Conservation (phyloP, 129 eudicot genomes). For the Arctium lappa region DNA sequence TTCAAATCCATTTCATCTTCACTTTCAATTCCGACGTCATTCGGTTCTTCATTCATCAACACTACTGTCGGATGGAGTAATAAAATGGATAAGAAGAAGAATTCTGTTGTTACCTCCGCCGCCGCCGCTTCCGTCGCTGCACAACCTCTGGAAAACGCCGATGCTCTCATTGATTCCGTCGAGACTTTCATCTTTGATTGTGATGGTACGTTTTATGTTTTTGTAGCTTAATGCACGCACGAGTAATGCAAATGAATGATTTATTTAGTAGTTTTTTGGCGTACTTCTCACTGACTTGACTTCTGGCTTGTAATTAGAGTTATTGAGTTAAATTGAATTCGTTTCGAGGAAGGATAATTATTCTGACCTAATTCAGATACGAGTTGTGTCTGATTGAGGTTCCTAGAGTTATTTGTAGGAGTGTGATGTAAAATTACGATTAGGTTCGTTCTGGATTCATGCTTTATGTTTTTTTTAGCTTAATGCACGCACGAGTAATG, state of each 20-base stretch:
- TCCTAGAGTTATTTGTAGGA: background rate
- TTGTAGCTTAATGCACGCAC: background rate
- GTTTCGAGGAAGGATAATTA: background rate
- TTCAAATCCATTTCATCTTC: conserved; percentile 15
- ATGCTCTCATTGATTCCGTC: conserved; percentile 80
- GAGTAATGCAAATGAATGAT: background rate
- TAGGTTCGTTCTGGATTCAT: background rate
- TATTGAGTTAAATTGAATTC: background rate
- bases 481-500: background rate
- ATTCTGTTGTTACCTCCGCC: conserved; percentile 24
- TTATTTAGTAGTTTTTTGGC: background rate
- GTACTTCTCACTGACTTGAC: background rate
- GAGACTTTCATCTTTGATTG: conserved; percentile 98
- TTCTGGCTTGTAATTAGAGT: background rate
- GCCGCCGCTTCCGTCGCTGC: conserved; percentile 66
- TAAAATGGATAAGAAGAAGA: conserved; percentile 37
- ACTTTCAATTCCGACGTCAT: background rate
- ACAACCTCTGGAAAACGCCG: conserved; percentile 61
- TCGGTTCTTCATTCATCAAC: conserved; percentile 5
- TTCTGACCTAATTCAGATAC: background rate
- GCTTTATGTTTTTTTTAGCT: background rate
- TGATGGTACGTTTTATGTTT: conserved; percentile 51
- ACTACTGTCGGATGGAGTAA: conserved; percentile 30
- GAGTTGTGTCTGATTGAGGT: background rate
- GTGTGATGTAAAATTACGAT: background rate